Evolutionary conservation across 2,329 filamentous ascomycete species (phyloP).

Genomic region (Penicillium sclerotiorum): DNA sequence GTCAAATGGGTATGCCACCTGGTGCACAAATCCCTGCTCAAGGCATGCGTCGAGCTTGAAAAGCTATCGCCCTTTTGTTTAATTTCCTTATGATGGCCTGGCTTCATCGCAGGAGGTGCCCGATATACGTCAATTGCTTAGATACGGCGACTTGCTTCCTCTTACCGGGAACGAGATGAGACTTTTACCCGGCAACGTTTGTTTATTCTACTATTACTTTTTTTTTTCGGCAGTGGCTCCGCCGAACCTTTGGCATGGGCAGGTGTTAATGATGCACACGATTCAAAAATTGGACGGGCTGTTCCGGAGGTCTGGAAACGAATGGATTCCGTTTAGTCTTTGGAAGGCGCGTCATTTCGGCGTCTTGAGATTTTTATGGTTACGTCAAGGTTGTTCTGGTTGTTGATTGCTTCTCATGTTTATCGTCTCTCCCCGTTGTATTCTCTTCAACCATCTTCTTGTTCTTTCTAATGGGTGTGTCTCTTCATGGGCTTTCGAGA

Average conservation of each 20-base stretch:
- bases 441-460: conserved; percentile 11
- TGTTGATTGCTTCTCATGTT: conserved; percentile 25
- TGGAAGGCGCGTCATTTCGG: conserved; percentile 33
- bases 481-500: conserved; percentile 14
- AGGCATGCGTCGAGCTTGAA: conserved; percentile 35
- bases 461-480: too few species aligned
- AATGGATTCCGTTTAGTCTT: conserved; percentile 31
- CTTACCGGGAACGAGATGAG: conserved; percentile 14
- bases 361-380: conserved; percentile 32
- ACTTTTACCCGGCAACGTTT: conserved; percentile 7
- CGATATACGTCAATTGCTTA: conserved; percentile 17
- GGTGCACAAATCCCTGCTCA: conserved; percentile 39
- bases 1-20: conserved; percentile 46
- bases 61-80: too few species aligned
- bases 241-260: conserved; percentile 38
- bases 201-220: conserved; percentile 11
- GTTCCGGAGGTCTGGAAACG: conserved; percentile 31
- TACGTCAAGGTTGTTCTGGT: conserved; percentile 25
- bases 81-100: conserved; percentile 13
- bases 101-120: conserved; percentile 11
- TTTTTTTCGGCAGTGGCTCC: conserved; percentile 27
- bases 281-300: conserved; percentile 39
- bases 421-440: conserved; percentile 19
- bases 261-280: conserved; percentile 45
- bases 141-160: conserved; percentile 16